Evolutionary conservation across 2,329 filamentous ascomycete genomes (phyloP), one percentile per base, ranked within the genome.

Genomic region (Aspergillus nomiae): DNA sequence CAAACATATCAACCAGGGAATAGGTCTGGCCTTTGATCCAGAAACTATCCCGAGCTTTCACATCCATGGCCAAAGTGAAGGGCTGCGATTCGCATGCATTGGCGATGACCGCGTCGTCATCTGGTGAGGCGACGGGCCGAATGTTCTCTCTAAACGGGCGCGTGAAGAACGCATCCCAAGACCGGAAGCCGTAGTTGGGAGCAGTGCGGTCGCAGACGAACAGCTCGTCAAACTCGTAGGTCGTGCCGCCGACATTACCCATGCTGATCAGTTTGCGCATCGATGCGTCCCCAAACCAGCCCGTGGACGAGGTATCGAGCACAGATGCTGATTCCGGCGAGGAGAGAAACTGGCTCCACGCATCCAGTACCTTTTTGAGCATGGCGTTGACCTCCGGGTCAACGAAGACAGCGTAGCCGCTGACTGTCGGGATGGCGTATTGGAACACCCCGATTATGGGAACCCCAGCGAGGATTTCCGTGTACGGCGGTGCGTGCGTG

Each of bases 81-180:
- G 84, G 81, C 28, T 81, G 83, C 10, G 85, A 87, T 70, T 91
- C 89, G 76, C 89, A 91, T 1, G 85, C 82, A 71, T 89, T 90
- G 56, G 80, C 83, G 60, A 91, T 84, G 26, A 86, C 76, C 45
- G 69, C 74, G 61, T 80, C 76, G 14, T 74, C 63, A 1, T 71
- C 65, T 64, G 90, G 83, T 0, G 86, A 79, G 0, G 84, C 85
- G 1, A 90, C 78, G 0, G 88, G 89, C 0, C 89, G 84, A 2
- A 85, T 81, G 0, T 76, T 75, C 5, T 85, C 80, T 19, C 76
- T 80, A 58, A 90, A 82, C 11, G 78, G 62, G 16, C 89, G 83
- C 16, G 86, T 89, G 77, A 92, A 91, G 77, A 90, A 91, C 69
- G 86, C 79, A 63, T 91, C 89, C 89, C 89, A 91, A 6, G 60